A percentile compares a stretch with the other conserved stretches of the same genome.
Evolutionary conservation across 257 asterid species (phyloP).

Genomic region (Galeopsis tetrahit): DNA sequence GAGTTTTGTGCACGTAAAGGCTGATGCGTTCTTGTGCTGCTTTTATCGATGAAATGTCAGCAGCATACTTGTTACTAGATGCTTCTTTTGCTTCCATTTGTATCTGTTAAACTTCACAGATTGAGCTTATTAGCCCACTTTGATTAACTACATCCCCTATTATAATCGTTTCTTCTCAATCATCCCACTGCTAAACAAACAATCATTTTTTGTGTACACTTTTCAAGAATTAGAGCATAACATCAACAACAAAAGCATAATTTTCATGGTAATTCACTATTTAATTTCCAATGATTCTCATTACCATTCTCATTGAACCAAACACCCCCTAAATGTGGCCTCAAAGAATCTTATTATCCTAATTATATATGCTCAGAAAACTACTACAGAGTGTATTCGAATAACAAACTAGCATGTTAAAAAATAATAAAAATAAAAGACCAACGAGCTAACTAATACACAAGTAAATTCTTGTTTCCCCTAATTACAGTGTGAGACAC

Average conservation of each 20-base stretch:
- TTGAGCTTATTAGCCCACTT: not conserved
- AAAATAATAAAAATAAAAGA: too few relatives aligned
- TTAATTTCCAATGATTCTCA: too few relatives aligned
- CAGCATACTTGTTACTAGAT: slow-evolving; percentile 61
- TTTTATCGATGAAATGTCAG: slow-evolving; percentile 73
- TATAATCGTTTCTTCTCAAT: not conserved
- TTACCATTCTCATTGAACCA: too few relatives aligned
- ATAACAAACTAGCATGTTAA: too few relatives aligned
- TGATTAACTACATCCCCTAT: too few relatives aligned
- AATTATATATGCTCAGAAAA: too few relatives aligned
- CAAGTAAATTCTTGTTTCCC: not conserved
- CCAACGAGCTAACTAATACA: not conserved
- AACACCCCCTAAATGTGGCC: too few relatives aligned
- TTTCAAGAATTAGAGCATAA: too few relatives aligned
- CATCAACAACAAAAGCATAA: not conserved
- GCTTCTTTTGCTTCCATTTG: slow-evolving; percentile 61
- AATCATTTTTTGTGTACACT: too few relatives aligned
- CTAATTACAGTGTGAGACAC: not conserved
- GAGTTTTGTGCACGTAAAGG: slow-evolving; percentile 66
- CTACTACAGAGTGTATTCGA: too few relatives aligned
- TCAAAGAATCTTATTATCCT: too few relatives aligned
- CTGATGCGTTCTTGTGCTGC: slow-evolving; percentile 71
- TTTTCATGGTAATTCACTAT: not conserved
- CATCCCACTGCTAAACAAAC: too few relatives aligned
- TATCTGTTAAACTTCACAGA: slow-evolving; percentile 28